Evolutionary conservation across 2,329 filamentous ascomycete species (phyloP).

Genomic region (Verticillium longisporum): DNA sequence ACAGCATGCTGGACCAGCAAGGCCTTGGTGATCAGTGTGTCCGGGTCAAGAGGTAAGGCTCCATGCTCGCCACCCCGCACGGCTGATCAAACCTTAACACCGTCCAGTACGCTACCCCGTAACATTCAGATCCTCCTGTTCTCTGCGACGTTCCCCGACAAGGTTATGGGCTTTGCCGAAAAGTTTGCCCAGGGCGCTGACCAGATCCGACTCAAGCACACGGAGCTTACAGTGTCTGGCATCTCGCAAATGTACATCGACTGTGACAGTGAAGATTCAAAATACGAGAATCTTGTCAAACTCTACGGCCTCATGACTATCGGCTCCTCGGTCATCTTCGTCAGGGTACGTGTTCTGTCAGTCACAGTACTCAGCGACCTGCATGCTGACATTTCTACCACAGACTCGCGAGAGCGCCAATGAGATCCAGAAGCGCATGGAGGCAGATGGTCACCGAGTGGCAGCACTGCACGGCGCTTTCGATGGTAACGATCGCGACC

Average conservation of each 20-base stretch:
- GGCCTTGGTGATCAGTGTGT: constrained; percentile 93
- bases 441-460: constrained; percentile 82
- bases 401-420: constrained; percentile 80
- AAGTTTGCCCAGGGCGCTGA: constrained; percentile 83
- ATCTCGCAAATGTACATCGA: constrained; percentile 99
- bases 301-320: constrained; percentile 96
- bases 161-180: constrained; percentile 77
- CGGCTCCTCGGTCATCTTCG: constrained; percentile 96
- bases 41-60: constrained; percentile 70
- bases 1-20: constrained; percentile 97
- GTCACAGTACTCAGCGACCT: too few species aligned
- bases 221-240: constrained; percentile 91
- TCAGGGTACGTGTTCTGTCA: constrained; percentile 55
- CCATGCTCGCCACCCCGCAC: constrained; percentile 8
- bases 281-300: constrained; percentile 83
- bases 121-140: constrained; percentile 86
- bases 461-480: constrained; percentile 83
- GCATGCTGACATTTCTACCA: background rate
- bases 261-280: constrained; percentile 72
- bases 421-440: constrained; percentile 81
- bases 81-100: constrained; percentile 2
- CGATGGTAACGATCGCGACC: constrained; percentile 76
- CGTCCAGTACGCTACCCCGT: constrained; percentile 60
- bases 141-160: constrained; percentile 85
- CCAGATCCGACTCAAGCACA: constrained; percentile 77